These are phyloP conservation scores for Mangifera indica DNA, from an alignment of 345 rosid genomes.

Conservation along the genomic window DNA sequence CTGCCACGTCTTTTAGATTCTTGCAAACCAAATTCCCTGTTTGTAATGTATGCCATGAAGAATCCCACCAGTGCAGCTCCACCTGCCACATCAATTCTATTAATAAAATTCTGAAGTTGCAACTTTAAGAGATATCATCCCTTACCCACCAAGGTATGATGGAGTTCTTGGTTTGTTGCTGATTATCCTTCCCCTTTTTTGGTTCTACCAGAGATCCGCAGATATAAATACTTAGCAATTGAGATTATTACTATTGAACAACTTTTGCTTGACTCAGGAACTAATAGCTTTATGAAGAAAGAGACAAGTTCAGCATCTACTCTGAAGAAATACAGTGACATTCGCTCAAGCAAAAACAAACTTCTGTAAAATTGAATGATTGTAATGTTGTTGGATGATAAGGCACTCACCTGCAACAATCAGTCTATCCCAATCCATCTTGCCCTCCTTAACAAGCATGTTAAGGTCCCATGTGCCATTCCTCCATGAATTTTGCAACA, in stretches of 20 bases:
- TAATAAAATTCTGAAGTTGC: neutral
- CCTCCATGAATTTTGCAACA: slow-evolving; percentile 35
- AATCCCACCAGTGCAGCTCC: slow-evolving; percentile 63
- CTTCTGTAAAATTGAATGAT: neutral
- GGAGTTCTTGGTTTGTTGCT: slow-evolving; percentile 46
- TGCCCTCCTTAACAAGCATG: slow-evolving; percentile 48
- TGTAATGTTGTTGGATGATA: neutral
- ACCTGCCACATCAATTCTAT: slow-evolving; percentile 25
- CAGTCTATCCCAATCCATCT: slow-evolving; percentile 52
- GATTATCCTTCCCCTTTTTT: slow-evolving; percentile 50
- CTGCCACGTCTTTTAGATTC: slow-evolving; percentile 35
- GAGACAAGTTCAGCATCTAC: neutral
- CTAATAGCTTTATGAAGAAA: neutral
- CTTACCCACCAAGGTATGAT: slow-evolving; percentile 64
- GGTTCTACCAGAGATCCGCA: slow-evolving; percentile 39
- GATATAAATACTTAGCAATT: too few species aligned
- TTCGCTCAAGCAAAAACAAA: neutral
- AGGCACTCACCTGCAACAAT: slow-evolving; percentile 41
- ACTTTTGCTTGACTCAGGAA: too few species aligned
- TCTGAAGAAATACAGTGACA: neutral
- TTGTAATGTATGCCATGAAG: slow-evolving; percentile 39
- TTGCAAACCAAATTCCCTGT: slow-evolving; percentile 47
- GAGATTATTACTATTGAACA: too few species aligned
- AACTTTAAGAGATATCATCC: slow-evolving; percentile 19
- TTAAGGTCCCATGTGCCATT: slow-evolving; percentile 56